A percentile compares a stretch with the other conserved stretches of the same genome.
These are phyloP conservation scores for Lathyrus sativus DNA, from an alignment of 306 rosid species.

Conservation along the genomic window DNA sequence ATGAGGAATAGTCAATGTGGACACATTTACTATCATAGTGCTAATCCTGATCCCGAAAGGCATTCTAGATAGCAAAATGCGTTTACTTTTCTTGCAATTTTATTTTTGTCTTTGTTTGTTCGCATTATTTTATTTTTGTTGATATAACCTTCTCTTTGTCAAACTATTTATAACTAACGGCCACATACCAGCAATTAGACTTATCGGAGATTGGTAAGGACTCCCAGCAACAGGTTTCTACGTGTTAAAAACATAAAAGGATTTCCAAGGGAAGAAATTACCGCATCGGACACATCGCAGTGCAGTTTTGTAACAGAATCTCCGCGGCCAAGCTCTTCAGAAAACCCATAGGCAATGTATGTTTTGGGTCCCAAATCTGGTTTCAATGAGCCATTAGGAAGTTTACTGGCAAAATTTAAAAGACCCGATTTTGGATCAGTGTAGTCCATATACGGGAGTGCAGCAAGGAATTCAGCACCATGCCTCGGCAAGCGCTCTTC, in stretches of 20 bases:
- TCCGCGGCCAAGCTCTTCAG: slow-evolving; percentile 60
- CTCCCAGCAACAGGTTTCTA: slow-evolving; percentile 18
- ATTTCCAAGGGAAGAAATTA: slow-evolving; percentile 41
- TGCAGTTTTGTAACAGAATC: slow-evolving; percentile 62
- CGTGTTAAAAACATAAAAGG: slow-evolving; percentile 18
- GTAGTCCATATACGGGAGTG: slow-evolving; percentile 58
- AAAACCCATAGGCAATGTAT: slow-evolving; percentile 55
- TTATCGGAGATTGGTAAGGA: slow-evolving; percentile 16
- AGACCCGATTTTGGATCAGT: slow-evolving; percentile 55
- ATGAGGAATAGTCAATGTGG: not conserved
- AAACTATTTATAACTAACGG: not conserved
- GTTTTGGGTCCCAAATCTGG: slow-evolving; percentile 69
- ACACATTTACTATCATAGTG: not conserved
- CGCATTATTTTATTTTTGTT: not conserved
- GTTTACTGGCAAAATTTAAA: slow-evolving; percentile 54
- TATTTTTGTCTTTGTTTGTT: not conserved
- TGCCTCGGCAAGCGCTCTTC: slow-evolving; percentile 66
- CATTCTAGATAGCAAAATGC: not conserved
- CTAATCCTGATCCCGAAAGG: not conserved
- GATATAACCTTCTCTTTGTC: not conserved
- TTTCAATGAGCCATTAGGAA: slow-evolving; percentile 45
- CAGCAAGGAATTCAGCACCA: slow-evolving; percentile 46
- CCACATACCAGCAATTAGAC: slow-evolving; percentile 19
- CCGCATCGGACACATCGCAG: slow-evolving; percentile 64
- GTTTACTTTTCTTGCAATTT: not conserved